Evolutionary conservation across 805 yeast species (phyloP), one percentile per base, ranked within the genome.

Genomic region (Lipomyces yamanashiensis): DNA sequence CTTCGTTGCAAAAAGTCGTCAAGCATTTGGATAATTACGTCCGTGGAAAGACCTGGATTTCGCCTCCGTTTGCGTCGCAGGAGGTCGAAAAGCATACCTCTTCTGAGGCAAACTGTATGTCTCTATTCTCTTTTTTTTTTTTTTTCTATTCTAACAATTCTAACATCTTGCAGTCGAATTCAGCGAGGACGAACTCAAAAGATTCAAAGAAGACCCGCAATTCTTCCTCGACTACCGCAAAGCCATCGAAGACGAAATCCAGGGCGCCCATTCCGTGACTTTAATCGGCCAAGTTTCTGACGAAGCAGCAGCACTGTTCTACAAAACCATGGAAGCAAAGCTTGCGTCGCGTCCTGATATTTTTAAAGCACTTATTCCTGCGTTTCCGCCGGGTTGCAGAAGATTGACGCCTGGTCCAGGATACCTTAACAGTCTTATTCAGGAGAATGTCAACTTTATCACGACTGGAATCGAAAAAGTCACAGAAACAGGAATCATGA

Each of bases 191-290:
- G 61, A 63, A 49, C 21, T 61, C 43, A 58, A 67, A 17, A 21
- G 40, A 19, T 67, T 71, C 36, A 54, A 45, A 21, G 61, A 62
- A n/a, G 63, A 68, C 51, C 64, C 70, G 12, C 58, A 60, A 19
- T 54, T 56, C 13, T 71, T 67, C 39, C 66, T 63, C 40, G 54
- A 59, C 44, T 72, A 66, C 58, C 70, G 74, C 41, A 71, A 72
- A 45, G 66, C 58, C 34, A 56, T 71, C 44, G 74, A 71, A 21
- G 45, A 55, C 13, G 65, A 63, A 28, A 51, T 61, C 21, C 61
- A 61, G 36, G 59, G 58, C 9, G 48, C 39, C 2, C 58, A 56
- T 23, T 55, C 28, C 19, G 49, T 40, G n/a, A 57, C 58, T 2
- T 34, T 44, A 21, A 49, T 54, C 33, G 61, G 61, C 7, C 41